Evolutionary conservation across 352 stramenopile genomes (phyloP).

Genomic region (Achlya hypogyna): DNA sequence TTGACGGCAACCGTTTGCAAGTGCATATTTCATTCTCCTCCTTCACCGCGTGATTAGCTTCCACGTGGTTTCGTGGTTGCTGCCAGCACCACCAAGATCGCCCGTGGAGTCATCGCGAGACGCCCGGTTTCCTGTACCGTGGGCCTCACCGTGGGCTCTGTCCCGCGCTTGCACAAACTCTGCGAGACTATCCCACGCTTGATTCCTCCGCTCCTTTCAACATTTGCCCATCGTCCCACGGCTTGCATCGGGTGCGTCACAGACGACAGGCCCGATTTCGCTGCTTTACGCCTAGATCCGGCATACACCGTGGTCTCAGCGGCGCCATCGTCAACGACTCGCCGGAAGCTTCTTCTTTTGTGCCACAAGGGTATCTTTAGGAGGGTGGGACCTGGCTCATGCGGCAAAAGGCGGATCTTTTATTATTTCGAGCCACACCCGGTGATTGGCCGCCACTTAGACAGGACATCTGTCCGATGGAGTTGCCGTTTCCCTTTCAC

Average conservation of each 20-base stretch:
- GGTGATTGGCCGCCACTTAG: not conserved
- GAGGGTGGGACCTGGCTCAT: not conserved
- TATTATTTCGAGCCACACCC: slow-evolving; percentile 9
- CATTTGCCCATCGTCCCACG: not conserved
- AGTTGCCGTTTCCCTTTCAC: not conserved
- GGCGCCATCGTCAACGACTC: not conserved
- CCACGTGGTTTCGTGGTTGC: no score
- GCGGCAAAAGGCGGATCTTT: not conserved
- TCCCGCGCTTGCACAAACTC: not conserved
- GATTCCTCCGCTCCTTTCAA: not conserved
- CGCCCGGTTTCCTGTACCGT: not conserved
- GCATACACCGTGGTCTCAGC: not conserved
- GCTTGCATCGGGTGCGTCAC: not conserved
- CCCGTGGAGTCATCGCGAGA: not conserved
- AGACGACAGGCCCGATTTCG: not conserved
- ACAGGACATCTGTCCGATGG: not conserved
- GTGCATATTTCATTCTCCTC: no score
- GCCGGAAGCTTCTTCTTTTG: not conserved
- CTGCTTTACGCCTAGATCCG: not conserved
- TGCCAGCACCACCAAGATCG: no score
- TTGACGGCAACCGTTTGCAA: no score
- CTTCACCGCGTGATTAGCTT: no score
- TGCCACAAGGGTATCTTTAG: not conserved
- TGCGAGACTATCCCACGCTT: not conserved
- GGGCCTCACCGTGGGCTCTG: no score